Evolutionary conservation across 768 basidiomycete species (phyloP).

Genomic region (Cystofilobasidium capitatum): DNA sequence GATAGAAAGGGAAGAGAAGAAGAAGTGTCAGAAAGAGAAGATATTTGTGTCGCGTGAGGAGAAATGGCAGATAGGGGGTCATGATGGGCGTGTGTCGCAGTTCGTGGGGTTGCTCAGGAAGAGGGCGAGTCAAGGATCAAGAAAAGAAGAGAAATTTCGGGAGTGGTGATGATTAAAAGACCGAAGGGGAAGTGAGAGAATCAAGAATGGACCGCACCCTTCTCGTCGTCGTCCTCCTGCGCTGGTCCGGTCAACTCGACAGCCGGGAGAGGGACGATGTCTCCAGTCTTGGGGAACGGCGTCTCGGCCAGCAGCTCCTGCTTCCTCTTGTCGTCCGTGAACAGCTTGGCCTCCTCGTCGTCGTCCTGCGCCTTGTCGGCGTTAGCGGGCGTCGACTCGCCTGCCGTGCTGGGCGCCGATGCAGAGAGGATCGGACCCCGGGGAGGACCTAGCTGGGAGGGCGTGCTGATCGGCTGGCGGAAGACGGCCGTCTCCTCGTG

Average conservation of each 20-base stretch:
- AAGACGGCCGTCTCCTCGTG: constrained; percentile 16
- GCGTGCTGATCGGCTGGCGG: constrained; percentile 4
- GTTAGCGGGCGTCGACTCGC: background rate
- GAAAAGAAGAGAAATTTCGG: too few relatives aligned
- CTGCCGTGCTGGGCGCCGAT: background rate
- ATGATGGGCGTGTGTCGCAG: too few relatives aligned
- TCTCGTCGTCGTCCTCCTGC: background rate
- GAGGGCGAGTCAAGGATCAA: background rate
- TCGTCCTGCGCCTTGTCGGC: background rate
- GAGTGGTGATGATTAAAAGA: too few relatives aligned
- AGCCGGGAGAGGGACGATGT: background rate
- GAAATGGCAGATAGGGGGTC: too few relatives aligned
- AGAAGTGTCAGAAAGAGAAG: background rate
- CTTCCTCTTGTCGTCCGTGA: background rate
- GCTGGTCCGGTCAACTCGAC: background rate
- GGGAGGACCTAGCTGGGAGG: background rate
- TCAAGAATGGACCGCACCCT: background rate
- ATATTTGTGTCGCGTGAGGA: too few relatives aligned
- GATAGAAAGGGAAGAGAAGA: constrained; percentile 6
- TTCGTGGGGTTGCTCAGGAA: too few relatives aligned
- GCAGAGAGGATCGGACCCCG: too few relatives aligned
- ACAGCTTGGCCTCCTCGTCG: background rate
- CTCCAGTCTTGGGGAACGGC: background rate
- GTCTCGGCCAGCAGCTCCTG: constrained; percentile 2
- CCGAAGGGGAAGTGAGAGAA: background rate